Percentiles rank a stretch among this genome's conserved stretches.
phyloP scores from a whole-genome alignment of 345 rosid genomes.

The Noccaea caerulescens region DNA sequence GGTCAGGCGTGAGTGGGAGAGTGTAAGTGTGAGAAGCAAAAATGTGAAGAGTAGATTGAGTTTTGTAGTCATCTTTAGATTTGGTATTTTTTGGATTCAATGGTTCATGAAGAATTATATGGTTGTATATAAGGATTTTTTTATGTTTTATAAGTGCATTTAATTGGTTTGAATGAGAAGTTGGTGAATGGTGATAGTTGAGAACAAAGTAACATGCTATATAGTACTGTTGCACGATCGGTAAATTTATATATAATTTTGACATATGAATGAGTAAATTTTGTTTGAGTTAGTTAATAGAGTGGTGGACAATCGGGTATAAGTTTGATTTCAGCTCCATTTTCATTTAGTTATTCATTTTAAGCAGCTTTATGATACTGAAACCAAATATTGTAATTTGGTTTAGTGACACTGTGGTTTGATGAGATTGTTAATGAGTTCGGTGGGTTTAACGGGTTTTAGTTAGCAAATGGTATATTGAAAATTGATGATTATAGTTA shows the following conservation, averaged over 20 bases:
- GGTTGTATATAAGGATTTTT: neutral
- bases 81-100: neutral
- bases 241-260: no score
- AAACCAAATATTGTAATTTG: no score
- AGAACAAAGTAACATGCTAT: slow-evolving; percentile 23
- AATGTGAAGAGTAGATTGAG: slow-evolving; percentile 24
- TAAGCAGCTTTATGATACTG: no score
- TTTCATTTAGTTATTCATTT: no score
- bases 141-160: slow-evolving; percentile 17
- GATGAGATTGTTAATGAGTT: no score
- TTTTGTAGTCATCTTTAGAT: slow-evolving; percentile 31
- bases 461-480: no score
- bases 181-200: slow-evolving; percentile 37
- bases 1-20: slow-evolving; percentile 41
- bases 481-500: no score
- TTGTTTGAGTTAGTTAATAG: neutral
- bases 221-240: no score
- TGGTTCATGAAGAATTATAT: slow-evolving; percentile 7
- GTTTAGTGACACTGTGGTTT: no score
- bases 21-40: slow-evolving; percentile 44
- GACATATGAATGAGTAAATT: neutral
- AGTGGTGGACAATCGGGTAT: neutral
- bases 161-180: slow-evolving; percentile 21
- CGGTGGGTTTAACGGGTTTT: no score
- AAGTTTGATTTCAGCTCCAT: slow-evolving; percentile 9